Conservation (phyloP, 176 grass and related monocot species). For the Dendrocalamus sinicus region DNA sequence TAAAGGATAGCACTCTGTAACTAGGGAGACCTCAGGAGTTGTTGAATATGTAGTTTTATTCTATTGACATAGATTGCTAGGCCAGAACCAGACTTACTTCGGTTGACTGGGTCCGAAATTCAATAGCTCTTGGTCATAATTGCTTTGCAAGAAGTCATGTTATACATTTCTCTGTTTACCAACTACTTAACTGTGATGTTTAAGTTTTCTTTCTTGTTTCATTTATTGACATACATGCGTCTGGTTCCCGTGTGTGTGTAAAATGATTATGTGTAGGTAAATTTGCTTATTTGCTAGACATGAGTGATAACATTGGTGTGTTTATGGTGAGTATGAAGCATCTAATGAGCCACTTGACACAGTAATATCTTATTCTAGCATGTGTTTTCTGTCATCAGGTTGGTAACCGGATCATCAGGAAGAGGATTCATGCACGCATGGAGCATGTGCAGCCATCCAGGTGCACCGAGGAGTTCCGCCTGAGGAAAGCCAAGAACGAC, state of each 20-base stretch:
- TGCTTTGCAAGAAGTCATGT: neutral
- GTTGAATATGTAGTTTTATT: neutral
- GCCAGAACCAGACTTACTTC: neutral
- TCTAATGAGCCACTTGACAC: neutral
- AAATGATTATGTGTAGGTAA: neutral
- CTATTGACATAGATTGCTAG: neutral
- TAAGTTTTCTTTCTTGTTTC: neutral
- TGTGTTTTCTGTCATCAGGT: constrained; percentile 46
- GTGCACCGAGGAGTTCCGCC: constrained; percentile 74
- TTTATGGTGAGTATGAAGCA: neutral
- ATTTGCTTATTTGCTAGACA: neutral
- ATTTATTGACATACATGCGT: neutral
- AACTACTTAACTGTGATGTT: neutral
- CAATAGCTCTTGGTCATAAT: too few species aligned
- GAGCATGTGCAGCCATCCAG: constrained; percentile 88
- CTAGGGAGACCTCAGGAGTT: neutral
- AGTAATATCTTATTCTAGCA: neutral
- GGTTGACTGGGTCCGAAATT: neutral
- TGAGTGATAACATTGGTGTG: neutral
- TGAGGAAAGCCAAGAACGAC: constrained; percentile 86
- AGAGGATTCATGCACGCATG: constrained; percentile 92
- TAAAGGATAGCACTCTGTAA: neutral
- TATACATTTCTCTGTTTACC: neutral
- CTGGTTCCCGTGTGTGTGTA: neutral
- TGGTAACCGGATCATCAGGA: constrained; percentile 70